phyloP scores from a whole-genome alignment of 2,329 filamentous ascomycete species.

The Arachnomyces sp. region DNA sequence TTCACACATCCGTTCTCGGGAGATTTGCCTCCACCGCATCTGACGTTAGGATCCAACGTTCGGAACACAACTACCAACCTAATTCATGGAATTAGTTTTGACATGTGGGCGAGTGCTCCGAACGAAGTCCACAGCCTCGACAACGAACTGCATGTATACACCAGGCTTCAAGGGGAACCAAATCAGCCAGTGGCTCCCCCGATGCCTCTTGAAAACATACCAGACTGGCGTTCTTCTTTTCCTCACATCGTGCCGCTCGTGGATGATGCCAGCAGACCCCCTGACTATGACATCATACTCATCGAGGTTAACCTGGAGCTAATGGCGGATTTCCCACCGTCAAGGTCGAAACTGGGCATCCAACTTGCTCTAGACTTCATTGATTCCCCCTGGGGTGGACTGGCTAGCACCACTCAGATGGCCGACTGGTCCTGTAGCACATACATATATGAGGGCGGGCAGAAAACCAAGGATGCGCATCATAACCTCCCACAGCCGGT shows the following conservation, averaged over 20 bases:
- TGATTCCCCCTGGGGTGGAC: conserved; percentile 25
- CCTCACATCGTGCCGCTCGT: conserved; percentile 31
- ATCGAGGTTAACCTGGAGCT: conserved; percentile 36
- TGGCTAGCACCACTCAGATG: conserved; percentile 26
- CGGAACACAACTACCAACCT: conserved; percentile 22
- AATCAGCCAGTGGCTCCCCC: conserved; percentile 27
- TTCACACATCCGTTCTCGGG: conserved; percentile 25
- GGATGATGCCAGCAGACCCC: conserved; percentile 23
- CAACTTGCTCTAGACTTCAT: conserved; percentile 35
- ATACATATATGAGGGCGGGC: conserved; percentile 33
- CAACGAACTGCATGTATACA: conserved; percentile 37
- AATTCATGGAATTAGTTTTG: conserved; percentile 33
- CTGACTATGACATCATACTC: conserved; percentile 36
- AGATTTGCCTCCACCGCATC: conserved; percentile 27
- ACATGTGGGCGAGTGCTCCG: conserved; percentile 38
- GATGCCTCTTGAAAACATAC: conserved; percentile 31
- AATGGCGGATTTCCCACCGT: conserved; percentile 36
- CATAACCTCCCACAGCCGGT: conserved; percentile 27
- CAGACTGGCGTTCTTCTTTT: conserved; percentile 33
- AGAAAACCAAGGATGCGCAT: conserved; percentile 22
- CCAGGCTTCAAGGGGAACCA: conserved; percentile 32
- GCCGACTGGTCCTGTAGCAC: conserved; percentile 38
- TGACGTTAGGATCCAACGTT: conserved; percentile 26
- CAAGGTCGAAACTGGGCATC: conserved; percentile 34
- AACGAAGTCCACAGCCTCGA: conserved; percentile 29